Evolutionary conservation across 345 rosid genomes (phyloP), one percentile per base, ranked within the genome.

Genomic region (Barbarea vulgaris): DNA sequence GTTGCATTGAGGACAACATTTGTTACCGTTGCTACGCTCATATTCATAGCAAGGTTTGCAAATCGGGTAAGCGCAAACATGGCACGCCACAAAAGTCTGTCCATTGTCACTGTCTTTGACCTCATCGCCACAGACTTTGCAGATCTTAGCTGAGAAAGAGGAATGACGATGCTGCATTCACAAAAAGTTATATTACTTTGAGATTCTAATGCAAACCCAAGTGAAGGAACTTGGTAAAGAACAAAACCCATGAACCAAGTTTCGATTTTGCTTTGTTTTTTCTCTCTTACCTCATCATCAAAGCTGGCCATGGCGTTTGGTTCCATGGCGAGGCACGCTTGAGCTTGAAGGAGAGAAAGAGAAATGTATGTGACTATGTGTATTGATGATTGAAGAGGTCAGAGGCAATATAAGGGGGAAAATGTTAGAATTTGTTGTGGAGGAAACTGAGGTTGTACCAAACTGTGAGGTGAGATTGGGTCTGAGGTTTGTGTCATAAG

Each of bases 11-110:
- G 97, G 97, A 73, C 99, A 91, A 37, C 87, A 84, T 79, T 87
- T 93, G 79, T 79, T 89, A 17, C 97, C 99, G 64, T 89, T 96
- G 52, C 93, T 90, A 78, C 96, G 83, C 71, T 95, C 99, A 10
- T 91, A 95, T 68, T 86, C 96, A 52, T 90, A 95, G 71, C 99
- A 95, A 65, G 97, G 93, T 72, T 72, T 83, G 65, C 99, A 95
- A 67, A 95, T 91, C 0, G 99, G 97, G 81, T 86, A 95, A 2
- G 86, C 84, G 31, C 97, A 91, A 28, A 85, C 91, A 19, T 83
- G 81, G 34, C 99, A 95, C 9, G 97, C 99, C 6, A 85, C 89
- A 55, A 95, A 91, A 52, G 64, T 9, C 55, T 75, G 78, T 3
- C 97, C 97, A 65, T 87, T 84, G 50, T 87, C 91, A 10, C 58